Percentiles rank a stretch among this genome's conserved stretches.
Conservation (phyloP, 805 yeast species). For the Cyberlindnera americana region DNA sequence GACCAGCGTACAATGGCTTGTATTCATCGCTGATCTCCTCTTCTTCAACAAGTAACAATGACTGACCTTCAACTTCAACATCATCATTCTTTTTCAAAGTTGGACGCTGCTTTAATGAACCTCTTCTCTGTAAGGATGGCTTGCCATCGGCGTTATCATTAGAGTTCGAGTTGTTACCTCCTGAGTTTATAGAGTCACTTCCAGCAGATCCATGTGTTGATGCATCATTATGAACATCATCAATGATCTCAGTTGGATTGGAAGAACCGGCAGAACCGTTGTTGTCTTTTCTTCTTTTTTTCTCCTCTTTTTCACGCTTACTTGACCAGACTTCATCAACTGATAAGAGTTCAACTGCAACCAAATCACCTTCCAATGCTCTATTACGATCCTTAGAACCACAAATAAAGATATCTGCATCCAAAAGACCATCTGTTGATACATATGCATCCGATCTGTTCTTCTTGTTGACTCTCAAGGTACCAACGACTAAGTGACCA, state of each 20-base stretch:
- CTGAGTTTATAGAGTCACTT: slow-evolving; percentile 4
- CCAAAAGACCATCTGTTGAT: slow-evolving; percentile 92
- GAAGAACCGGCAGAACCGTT: slow-evolving; percentile 22
- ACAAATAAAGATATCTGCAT: slow-evolving; percentile 95
- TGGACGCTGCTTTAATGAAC: slow-evolving; percentile 91
- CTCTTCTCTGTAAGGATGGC: slow-evolving; percentile 62
- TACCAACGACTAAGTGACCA: slow-evolving; percentile 90
- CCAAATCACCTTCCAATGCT: slow-evolving; percentile 94
- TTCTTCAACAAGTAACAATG: slow-evolving; percentile 85
- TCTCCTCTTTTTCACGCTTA: slow-evolving; percentile 94
- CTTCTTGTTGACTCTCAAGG: slow-evolving; percentile 89
- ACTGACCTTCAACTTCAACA: slow-evolving; percentile 98
- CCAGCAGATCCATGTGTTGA: slow-evolving; percentile 43
- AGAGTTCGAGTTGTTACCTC: neutral
- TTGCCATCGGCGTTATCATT: slow-evolving; percentile 25
- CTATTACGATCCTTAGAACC: slow-evolving; percentile 98
- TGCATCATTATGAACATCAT: slow-evolving; percentile 80
- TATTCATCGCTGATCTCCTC: slow-evolving; percentile 91
- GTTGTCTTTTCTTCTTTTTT: slow-evolving; percentile 82
- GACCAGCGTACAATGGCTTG: slow-evolving; percentile 96
- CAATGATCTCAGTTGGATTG: slow-evolving; percentile 58
- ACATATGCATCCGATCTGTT: slow-evolving; percentile 98
- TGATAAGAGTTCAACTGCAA: slow-evolving; percentile 88
- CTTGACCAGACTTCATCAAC: slow-evolving; percentile 98
- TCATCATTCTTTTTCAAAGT: slow-evolving; percentile 97